A percentile compares a stretch with the other conserved stretches of the same genome.
Conservation (phyloP, 2,329 filamentous ascomycete genomes). For the Akanthomyces uredinophilus region DNA sequence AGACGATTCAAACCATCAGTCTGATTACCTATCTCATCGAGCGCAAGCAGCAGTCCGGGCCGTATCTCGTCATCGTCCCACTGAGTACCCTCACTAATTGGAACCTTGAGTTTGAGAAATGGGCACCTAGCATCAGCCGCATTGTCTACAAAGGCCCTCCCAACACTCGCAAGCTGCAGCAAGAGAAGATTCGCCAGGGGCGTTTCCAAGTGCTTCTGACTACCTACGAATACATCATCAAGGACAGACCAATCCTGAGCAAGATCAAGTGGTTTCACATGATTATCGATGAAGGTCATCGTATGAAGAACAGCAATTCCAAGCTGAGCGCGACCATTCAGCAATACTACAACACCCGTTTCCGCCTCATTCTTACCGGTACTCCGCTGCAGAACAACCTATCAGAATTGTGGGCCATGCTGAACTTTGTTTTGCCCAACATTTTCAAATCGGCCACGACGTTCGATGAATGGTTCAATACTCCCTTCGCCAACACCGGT, state of each 20-base stretch:
- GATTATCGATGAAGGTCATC: conserved; percentile 99
- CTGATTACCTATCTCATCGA: conserved; percentile 96
- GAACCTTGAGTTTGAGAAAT: conserved; percentile 98
- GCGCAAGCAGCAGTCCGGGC: conserved; percentile 84
- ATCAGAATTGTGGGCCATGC: conserved; percentile 91
- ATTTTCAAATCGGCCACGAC: conserved; percentile 99
- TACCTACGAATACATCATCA: conserved; percentile 99
- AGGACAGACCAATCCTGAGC: conserved; percentile 88
- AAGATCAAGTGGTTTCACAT: conserved; percentile 99
- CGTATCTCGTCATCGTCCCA: conserved; percentile 94
- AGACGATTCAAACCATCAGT: conserved; percentile 98
- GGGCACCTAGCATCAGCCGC: conserved; percentile 80
- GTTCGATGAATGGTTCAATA: conserved; percentile 99
- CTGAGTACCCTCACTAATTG: conserved; percentile 97
- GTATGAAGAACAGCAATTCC: conserved; percentile 98
- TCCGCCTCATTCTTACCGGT: conserved; percentile 93
- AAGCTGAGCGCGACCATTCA: conserved; percentile 94
- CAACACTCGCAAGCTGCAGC: conserved; percentile 78
- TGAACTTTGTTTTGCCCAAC: conserved; percentile 96
- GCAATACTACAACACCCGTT: conserved; percentile 90
- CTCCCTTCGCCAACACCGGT: conserved; percentile 96
- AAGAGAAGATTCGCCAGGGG: conserved; percentile 89
- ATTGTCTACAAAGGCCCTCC: conserved; percentile 98
- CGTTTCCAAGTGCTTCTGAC: conserved; percentile 95
- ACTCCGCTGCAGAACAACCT: conserved; percentile 97